Evolutionary conservation across 495 filamentous ascomycete genomes (phyloP).

Genomic region (Letharia columbiana): DNA sequence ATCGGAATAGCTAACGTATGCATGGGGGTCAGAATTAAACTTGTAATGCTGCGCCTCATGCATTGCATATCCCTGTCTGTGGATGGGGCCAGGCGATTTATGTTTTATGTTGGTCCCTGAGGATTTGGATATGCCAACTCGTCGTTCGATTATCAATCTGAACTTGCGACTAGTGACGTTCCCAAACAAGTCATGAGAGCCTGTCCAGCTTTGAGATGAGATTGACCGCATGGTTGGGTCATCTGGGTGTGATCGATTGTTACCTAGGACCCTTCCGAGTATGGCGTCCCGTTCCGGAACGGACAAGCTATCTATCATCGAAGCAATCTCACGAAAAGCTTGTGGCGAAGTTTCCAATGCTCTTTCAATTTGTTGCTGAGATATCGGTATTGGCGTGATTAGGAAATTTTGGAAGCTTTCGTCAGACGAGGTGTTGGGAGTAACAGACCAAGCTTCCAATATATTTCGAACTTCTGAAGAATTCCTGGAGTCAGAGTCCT

Average conservation of each 20-base stretch:
- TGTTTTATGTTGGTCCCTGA: neutral
- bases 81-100: neutral
- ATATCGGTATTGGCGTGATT: neutral
- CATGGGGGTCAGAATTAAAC: neutral
- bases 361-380: neutral
- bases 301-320: neutral
- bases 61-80: neutral
- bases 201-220: slow-evolving; percentile 2
- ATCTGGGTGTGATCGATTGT: neutral
- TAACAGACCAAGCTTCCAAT: slow-evolving; percentile 2
- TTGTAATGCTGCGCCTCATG: neutral
- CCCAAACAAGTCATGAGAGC: slow-evolving; percentile 3
- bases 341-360: neutral
- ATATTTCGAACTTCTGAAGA: neutral
- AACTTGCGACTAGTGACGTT: slow-evolving; percentile 2
- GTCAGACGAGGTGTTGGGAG: neutral
- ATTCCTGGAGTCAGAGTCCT: neutral
- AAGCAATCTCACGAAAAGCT: neutral
- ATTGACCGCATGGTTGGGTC: neutral
- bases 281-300: neutral
- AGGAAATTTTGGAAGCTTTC: neutral
- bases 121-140: neutral
- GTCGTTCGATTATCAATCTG: neutral
- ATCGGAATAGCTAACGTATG: neutral
- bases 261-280: neutral